Base-by-base conservation (phyloP, 257 asterid species). In the Solanum pimpinellifolium region DNA sequence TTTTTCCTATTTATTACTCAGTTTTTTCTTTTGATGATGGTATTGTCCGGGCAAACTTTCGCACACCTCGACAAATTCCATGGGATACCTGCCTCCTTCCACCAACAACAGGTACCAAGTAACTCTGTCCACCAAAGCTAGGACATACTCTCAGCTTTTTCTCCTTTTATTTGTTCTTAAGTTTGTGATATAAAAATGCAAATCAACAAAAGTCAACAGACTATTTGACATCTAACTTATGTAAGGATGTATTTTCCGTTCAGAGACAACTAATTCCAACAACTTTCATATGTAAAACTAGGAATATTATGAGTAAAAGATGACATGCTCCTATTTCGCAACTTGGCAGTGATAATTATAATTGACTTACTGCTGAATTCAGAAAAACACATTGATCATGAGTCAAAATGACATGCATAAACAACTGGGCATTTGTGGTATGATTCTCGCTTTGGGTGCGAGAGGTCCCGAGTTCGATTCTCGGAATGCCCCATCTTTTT, bases 401-500 rank as follows among this genome's bases (percentile, higher is more conserved):
- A 56, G 25, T 56, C 25, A 56, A 56, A 56, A 56, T 56, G 25
- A 20, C 65, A 56, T 56, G 11, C 65, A 56, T 7, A 56, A 56
- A 56, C 25, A 42, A 42, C 47, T 42, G 47, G 47, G 47, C 47
- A 42, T 42, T 42, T 42, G 47, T 42, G 47, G 47, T 42, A 42
- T 42, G 47, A 42, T 42, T 42, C 47, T 42, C 91, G 93, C 95
- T 96, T 90, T 74, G 94, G 97, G 97, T 91, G 95, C 94, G 94
- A 90, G 94, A 92, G 96, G 98, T 91, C 98, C 91, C 90, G 91
- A 92, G 94, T 93, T 95, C 93, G 88, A 96, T 93, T 92, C 94
- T 93, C 92, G 94, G 94, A 94, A 93, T 93, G 98, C 96, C 96
- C 98, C 47, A 56, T 56, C 7, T 4, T 56, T 56, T 56, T 52